phyloP scores from a whole-genome alignment of 75 land plant genomes.

The Azolla pinnata region DNA sequence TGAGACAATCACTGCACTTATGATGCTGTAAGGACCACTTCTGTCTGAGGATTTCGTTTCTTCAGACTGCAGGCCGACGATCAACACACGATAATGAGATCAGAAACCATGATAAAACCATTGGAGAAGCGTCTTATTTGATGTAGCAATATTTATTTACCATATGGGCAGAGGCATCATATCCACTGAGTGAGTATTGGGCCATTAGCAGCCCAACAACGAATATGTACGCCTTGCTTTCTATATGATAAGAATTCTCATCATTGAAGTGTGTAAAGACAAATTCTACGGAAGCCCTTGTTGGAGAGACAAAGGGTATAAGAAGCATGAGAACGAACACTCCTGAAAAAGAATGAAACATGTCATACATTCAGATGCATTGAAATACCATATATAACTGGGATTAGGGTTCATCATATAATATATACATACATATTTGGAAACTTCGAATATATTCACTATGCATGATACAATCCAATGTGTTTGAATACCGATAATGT shows the following conservation, averaged over 20 bases:
- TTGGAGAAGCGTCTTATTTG: not conserved
- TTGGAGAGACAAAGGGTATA: conserved; percentile 61
- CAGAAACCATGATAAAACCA: not conserved
- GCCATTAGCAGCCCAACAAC: conserved; percentile 81
- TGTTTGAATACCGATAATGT: conserved; percentile 42
- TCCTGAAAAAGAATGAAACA: conserved; percentile 30
- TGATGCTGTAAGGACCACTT: conserved; percentile 79
- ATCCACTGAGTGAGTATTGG: conserved; percentile 82
- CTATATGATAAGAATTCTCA: conserved; percentile 52
- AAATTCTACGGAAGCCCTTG: conserved; percentile 53
- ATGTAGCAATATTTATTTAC: conserved; percentile 20
- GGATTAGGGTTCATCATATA: not conserved
- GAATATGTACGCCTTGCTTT: conserved; percentile 65
- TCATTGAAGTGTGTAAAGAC: conserved; percentile 80
- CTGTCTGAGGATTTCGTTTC: conserved; percentile 78
- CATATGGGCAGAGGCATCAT: conserved; percentile 95
- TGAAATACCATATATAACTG: not conserved
- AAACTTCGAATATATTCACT: not conserved
- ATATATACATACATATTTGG: not conserved
- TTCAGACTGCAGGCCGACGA: conserved; percentile 73
- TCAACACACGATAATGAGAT: not conserved
- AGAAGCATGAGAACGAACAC: conserved; percentile 74
- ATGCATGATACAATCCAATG: not conserved
- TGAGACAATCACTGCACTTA: conserved; percentile 58
- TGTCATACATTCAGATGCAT: not conserved